Evolutionary conservation across 1,139 yeast species (phyloP).

Genomic region (Saccharomyces pastorianus): DNA sequence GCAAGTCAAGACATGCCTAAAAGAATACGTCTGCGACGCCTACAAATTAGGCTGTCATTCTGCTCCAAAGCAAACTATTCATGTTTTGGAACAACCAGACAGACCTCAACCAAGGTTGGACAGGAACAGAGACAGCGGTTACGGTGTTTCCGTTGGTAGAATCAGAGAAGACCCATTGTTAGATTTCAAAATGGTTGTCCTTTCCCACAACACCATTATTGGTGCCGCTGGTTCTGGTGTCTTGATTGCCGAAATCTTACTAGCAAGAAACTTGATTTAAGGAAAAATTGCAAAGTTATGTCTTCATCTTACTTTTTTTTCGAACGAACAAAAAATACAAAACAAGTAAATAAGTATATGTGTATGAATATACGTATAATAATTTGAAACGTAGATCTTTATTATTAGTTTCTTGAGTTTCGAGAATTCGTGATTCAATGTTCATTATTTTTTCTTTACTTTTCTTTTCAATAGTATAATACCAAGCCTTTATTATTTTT

Average conservation of each 20-base stretch:
- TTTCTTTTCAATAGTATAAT: neutral
- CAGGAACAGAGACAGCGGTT: constrained; percentile 91
- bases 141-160: constrained; percentile 92
- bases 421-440: neutral
- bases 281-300: neutral
- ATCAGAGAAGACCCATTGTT: constrained; percentile 86
- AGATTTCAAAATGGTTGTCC: constrained; percentile 90
- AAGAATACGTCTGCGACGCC: constrained; percentile 81
- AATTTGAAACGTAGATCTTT: neutral
- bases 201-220: constrained; percentile 91
- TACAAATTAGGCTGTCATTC: constrained; percentile 69
- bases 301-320: neutral
- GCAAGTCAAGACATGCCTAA: constrained; percentile 60
- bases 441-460: neutral
- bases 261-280: constrained; percentile 68
- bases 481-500: neutral
- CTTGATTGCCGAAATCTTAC: constrained; percentile 83
- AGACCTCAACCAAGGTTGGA: constrained; percentile 98
- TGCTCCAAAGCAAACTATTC: constrained; percentile 88
- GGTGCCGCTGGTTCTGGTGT: constrained; percentile 99
- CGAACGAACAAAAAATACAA: neutral
- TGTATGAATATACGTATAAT: neutral
- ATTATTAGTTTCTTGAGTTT: neutral
- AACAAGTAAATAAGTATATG: neutral
- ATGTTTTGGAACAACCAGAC: constrained; percentile 81